Evolutionary conservation across 768 basidiomycete species (phyloP).

Genomic region (Mycena pura): DNA sequence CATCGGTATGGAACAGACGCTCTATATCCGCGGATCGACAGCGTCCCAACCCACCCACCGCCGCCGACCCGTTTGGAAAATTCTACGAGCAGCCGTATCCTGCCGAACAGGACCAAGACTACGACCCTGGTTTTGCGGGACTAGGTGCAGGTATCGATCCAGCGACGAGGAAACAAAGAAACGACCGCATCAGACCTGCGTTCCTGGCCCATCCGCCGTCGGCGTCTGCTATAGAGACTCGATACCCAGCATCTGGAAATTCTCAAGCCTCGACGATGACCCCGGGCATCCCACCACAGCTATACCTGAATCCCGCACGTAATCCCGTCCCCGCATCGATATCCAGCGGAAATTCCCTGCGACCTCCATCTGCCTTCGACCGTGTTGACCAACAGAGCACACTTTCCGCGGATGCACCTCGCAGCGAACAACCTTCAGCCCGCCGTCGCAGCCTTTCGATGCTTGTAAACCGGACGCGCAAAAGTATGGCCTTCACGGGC

Average conservation of each 20-base stretch:
- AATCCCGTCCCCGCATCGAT: too few species aligned
- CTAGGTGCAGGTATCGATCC: constrained; percentile 21
- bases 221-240: background rate
- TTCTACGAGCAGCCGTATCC: constrained; percentile 24
- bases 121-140: constrained; percentile 24
- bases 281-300: too few species aligned
- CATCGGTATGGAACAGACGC: constrained; percentile 1
- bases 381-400: background rate
- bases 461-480: background rate
- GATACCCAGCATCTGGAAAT: background rate
- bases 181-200: constrained; percentile 11
- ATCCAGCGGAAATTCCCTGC: too few species aligned
- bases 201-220: constrained; percentile 5
- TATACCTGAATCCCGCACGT: too few species aligned
- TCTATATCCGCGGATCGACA: constrained; percentile 4
- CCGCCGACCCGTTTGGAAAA: constrained; percentile 18
- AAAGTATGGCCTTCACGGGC: constrained; percentile 6
- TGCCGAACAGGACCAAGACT: constrained; percentile 8
- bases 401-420: background rate
- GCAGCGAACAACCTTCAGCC: too few species aligned
- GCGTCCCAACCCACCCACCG: constrained; percentile 15
- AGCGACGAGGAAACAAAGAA: constrained; percentile 7
- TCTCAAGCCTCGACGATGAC: too few species aligned
- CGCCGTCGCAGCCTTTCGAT: constrained; percentile 7
- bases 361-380: background rate